Base-by-base conservation (phyloP, 768 basidiomycete genomes). In the Amanita subjunquillea region DNA sequence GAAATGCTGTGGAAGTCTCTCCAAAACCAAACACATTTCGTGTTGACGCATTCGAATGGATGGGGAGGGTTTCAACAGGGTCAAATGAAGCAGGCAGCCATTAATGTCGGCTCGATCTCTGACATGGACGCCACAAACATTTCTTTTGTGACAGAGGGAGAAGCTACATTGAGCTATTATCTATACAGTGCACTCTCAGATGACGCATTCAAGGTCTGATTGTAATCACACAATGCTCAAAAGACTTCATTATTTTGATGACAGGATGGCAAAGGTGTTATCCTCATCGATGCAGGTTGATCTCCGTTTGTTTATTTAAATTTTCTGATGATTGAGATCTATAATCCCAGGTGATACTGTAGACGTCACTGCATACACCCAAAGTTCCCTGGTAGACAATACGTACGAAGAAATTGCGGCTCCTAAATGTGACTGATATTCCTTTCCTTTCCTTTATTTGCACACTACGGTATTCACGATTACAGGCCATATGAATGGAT, bases 131-230 rank as follows among this genome's bases (percentile, higher is more conserved):
- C 62, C 10, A 71, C 67, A 0, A 70, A 68, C n/a, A 58, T 80
- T 3, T 72, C 69, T 5, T 72, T 81, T 46, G 69, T 80, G 15
- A 80, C 77, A 0, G 79, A 80, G 56, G 79, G 79, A 0, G 79
- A 81, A 54, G 79, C 79, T 0, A 75, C 73, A 56, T 56, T 80
- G 6, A 73, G 80, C 53, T 79, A 68, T 56, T 80, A 77, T 51
- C 62, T 78, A 13, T 54, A 38, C 4, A 72, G 66, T 36, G 67
- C 73, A 2, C 51, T 74, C 2, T 65, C 68, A 3, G 65, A 62
- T 4, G 68, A 72, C 3, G 55, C 58, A 3, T 45, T 68, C 25
- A 56, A 60, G 54, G 67, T 68, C 22, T 5, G 60, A 50, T 12
- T n/a, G 17, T 13, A 20, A 25, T 48, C 4, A 2, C 46, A 4